A percentile compares a stretch with the other conserved stretches of the same genome.
phyloP scores from a whole-genome alignment of 208 protist species.

The Endotrypanum monterogeii region DNA sequence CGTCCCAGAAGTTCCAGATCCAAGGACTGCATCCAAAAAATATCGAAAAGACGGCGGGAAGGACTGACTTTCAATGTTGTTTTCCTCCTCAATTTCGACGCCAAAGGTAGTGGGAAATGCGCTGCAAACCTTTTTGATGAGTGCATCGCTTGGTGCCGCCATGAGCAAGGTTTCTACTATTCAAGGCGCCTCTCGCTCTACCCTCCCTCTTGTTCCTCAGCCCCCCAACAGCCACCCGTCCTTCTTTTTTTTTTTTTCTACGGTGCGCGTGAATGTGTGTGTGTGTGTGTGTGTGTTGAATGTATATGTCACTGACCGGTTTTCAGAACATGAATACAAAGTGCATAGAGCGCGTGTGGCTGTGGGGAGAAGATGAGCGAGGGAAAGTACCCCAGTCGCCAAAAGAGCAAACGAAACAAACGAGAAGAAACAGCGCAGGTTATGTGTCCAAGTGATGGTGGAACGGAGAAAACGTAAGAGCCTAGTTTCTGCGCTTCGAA shows the following conservation, averaged over 20 bases:
- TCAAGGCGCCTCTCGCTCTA: no score
- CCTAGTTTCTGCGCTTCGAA: no score
- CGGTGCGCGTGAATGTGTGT: not conserved
- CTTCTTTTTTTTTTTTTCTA: no score
- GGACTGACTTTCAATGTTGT: not conserved
- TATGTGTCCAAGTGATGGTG: no score
- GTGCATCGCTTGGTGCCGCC: slow-evolving; percentile 31
- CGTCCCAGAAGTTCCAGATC: slow-evolving; percentile 41
- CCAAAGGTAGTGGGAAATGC: slow-evolving; percentile 43
- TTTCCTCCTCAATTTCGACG: slow-evolving; percentile 26
- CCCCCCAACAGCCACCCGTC: no score
- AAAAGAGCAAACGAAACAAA: no score
- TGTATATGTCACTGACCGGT: no score
- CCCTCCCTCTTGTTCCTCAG: not conserved
- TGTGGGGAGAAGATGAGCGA: not conserved
- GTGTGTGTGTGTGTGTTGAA: not conserved
- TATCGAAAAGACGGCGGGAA: slow-evolving; percentile 39
- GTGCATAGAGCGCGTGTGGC: not conserved
- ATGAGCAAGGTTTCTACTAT: not conserved
- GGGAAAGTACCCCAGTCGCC: not conserved
- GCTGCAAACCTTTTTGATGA: slow-evolving; percentile 42
- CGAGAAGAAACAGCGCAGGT: no score
- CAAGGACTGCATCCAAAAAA: slow-evolving; percentile 55
- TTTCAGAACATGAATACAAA: not conserved
- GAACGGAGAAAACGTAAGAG: no score